Conservation (phyloP, 2,329 filamentous ascomycete genomes). For the Lecanosticta acicola region DNA sequence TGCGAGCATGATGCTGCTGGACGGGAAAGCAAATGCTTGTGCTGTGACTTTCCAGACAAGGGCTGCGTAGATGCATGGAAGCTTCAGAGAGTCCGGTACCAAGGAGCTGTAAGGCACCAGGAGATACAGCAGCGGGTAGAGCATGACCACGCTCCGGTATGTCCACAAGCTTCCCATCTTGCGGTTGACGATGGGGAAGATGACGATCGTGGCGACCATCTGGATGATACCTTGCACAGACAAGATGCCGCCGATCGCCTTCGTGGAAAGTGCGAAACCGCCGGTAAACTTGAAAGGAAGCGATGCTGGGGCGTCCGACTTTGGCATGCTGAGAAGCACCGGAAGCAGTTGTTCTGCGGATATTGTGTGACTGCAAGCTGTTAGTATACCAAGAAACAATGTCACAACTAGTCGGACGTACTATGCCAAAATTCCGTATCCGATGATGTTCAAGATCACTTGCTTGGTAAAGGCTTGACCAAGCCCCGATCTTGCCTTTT, state of each 20-base stretch:
- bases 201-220: constrained; percentile 74
- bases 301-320: constrained; percentile 45
- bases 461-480: constrained; percentile 72
- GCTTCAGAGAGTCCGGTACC: constrained; percentile 65
- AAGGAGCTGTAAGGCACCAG: constrained; percentile 83
- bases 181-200: constrained; percentile 73
- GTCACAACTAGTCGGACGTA: no score
- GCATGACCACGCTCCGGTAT: constrained; percentile 73
- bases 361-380: constrained; percentile 72
- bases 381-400: no score
- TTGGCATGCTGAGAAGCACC: constrained; percentile 74
- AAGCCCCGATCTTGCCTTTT: constrained; percentile 30
- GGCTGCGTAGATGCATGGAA: constrained; percentile 68
- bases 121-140: constrained; percentile 84
- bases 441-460: constrained; percentile 79
- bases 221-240: constrained; percentile 86
- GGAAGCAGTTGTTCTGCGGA: constrained; percentile 92
- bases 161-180: constrained; percentile 72
- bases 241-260: constrained; percentile 80
- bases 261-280: constrained; percentile 77
- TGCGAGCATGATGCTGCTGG: constrained; percentile 79
- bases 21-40: constrained; percentile 84
- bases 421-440: constrained; percentile 91
- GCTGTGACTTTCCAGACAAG: constrained; percentile 92
- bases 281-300: constrained; percentile 86